Base-by-base conservation (phyloP, 108 stramenopile genomes). In the Skeletonema potamos region DNA sequence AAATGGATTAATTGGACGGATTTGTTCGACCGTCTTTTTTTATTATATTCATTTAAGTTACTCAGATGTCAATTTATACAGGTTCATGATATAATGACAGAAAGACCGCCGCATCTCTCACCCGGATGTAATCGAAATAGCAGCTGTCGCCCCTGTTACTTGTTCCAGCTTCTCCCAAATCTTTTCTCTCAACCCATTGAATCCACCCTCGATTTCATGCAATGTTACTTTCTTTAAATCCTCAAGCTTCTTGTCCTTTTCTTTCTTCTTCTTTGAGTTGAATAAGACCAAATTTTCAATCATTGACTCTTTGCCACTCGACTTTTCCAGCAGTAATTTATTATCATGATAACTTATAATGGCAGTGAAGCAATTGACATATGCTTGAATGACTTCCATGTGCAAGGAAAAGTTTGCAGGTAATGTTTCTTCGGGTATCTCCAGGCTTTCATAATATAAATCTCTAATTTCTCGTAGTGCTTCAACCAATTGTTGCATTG, bases 311-410 rank as follows among this genome's bases (percentile, higher is more conserved):
- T 27, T 55, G 24, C 27, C 54, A 27, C n/a, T 55, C 27, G 12
- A 27, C 24, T 24, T 55, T 26, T 55, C 27, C 54, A 55, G n/a
- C 27, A 12, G 9, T 55, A 4, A 8, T 54, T 11, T 27, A 27
- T 27, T 22, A 41, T 77, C 76, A 28, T 70, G 76, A 60, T 70
- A 77, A 18, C 58, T 48, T 12, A 64, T 63, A 54, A 77, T 54
- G 15, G 64, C 62, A 30, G 63, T 32, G 29, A 77, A 77, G 30
- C 63, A 70, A 27, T 60, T 18, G n/a, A 77, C 37, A 33, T 77
- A 77, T 9, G 76, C 61, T n/a, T 51, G 43, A 54, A 77, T 39
- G 24, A 66, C 64, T 32, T 51, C 56, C 12, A 66, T 17, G 44
- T 60, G 15, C 64, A 77, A 59, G 30, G 30, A 6, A 29, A 27